Evolutionary conservation across 1,139 yeast species (phyloP).

Genomic region (Zygoascus sp.): DNA sequence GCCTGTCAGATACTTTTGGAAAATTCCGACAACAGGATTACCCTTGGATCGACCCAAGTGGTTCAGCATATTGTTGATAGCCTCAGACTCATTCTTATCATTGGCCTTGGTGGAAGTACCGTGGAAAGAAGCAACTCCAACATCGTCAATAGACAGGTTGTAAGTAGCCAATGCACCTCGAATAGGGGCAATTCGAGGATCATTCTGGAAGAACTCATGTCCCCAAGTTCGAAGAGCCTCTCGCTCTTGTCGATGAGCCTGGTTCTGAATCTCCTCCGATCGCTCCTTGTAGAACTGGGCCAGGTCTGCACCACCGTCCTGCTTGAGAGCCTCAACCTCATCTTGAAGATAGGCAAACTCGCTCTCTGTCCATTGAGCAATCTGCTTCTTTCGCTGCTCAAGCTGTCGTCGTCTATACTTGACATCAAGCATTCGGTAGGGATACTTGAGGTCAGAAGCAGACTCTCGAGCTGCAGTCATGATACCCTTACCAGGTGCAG

Average conservation of each 20-base stretch:
- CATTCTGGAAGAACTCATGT: conserved; percentile 85
- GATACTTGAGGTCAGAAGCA: conserved; percentile 76
- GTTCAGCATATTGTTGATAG: conserved; percentile 85
- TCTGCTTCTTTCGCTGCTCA: conserved; percentile 69
- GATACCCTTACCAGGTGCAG: conserved; percentile 99
- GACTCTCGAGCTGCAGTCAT: conserved; percentile 96
- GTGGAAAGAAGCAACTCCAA: conserved; percentile 98
- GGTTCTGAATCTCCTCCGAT: conserved; percentile 80
- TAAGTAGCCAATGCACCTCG: conserved; percentile 96
- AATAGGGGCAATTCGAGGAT: conserved; percentile 92
- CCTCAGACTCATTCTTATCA: conserved; percentile 94
- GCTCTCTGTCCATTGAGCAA: conserved; percentile 77
- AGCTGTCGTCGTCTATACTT: conserved; percentile 94
- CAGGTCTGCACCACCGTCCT: conserved; percentile 37
- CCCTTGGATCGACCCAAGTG: conserved; percentile 97
- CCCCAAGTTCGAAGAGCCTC: conserved; percentile 95
- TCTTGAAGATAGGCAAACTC: conserved; percentile 71
- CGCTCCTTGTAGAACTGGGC: conserved; percentile 67
- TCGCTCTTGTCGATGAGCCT: conserved; percentile 77
- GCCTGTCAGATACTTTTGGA: conserved; percentile 98
- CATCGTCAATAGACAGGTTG: conserved; percentile 88
- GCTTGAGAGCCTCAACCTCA: conserved; percentile 58
- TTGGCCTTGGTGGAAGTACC: conserved; percentile 98
- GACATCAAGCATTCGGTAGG: conserved; percentile 78
- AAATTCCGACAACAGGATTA: conserved; percentile 95